A percentile compares a stretch with the other conserved stretches of the same genome.
Conservation (phyloP, 805 yeast genomes). For the Grigorovia yakushimaensis region DNA sequence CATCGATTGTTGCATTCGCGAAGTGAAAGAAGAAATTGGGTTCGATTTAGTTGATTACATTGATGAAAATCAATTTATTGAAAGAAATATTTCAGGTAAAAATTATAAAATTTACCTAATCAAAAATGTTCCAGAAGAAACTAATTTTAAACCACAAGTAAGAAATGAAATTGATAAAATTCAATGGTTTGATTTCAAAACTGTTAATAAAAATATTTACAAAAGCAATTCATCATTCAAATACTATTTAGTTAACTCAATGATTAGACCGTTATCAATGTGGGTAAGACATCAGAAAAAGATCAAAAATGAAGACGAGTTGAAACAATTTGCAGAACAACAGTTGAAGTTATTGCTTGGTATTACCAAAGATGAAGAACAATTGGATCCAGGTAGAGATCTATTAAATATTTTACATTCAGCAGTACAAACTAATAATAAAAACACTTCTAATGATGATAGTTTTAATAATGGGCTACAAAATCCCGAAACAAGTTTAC, state of each 20-base stretch:
- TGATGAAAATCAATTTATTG: conserved; percentile 63
- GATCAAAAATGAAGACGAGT: conserved; percentile 43
- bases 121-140: conserved; percentile 66
- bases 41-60: conserved; percentile 66
- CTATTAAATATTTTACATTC: conserved; percentile 51
- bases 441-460: neutral
- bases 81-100: conserved; percentile 73
- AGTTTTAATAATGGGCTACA: neutral
- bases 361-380: conserved; percentile 33
- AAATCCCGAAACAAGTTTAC: neutral
- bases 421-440: conserved; percentile 27
- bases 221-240: conserved; percentile 21
- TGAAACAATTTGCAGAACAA: conserved; percentile 53
- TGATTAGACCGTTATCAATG: conserved; percentile 34
- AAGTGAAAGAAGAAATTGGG: conserved; percentile 88
- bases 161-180: conserved; percentile 81
- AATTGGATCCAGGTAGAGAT: conserved; percentile 67
- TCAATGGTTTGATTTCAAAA: conserved; percentile 62
- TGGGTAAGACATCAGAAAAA: conserved; percentile 49
- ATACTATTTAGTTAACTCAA: conserved; percentile 32
- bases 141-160: conserved; percentile 68
- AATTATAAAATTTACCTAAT: conserved; percentile 76
- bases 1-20: conserved; percentile 81
- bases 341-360: conserved; percentile 59
- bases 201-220: conserved; percentile 27